These are phyloP conservation scores for Coemansia sp. DNA, from an alignment of 192 early-diverging fungal species.

Conservation along the genomic window DNA sequence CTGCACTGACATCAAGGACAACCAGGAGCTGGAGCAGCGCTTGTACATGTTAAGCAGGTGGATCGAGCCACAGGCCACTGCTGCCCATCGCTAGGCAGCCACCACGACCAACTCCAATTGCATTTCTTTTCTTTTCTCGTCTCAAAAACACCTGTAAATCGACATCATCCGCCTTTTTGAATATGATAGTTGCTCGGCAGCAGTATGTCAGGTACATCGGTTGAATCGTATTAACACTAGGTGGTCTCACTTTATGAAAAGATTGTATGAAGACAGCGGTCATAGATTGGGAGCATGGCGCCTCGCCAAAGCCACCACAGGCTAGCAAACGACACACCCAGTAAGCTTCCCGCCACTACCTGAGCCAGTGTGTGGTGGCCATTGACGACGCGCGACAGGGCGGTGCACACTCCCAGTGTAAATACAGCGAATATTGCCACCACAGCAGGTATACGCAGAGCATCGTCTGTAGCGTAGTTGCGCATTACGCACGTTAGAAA, in stretches of 20 bases:
- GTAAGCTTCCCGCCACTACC: conserved; percentile 27
- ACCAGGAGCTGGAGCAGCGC: conserved; percentile 53
- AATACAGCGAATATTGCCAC: not conserved
- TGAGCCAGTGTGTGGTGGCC: conserved; percentile 37
- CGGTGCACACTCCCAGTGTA: conserved; percentile 9
- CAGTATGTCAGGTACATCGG: not conserved
- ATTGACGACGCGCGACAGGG: conserved; percentile 36
- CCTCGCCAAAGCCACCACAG: conserved; percentile 25
- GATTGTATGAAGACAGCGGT: not conserved
- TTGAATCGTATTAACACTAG: not conserved
- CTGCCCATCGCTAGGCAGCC: conserved; percentile 7
- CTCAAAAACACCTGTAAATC: conserved; percentile 3
- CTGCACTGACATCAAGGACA: conserved; percentile 49
- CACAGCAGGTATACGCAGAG: not conserved
- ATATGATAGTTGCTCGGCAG: not conserved
- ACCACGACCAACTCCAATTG: not conserved
- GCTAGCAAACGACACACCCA: conserved; percentile 24
- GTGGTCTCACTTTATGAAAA: not conserved
- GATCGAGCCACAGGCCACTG: conserved; percentile 33
- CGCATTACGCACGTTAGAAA: conserved; percentile 9
- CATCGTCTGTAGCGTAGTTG: not conserved
- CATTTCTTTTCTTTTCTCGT: not conserved
- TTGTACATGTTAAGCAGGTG: conserved; percentile 53
- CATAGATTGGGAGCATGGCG: conserved; percentile 2
- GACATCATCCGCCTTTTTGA: not conserved